phyloP scores from a whole-genome alignment of 768 basidiomycete genomes.

The Suillus sp. region DNA sequence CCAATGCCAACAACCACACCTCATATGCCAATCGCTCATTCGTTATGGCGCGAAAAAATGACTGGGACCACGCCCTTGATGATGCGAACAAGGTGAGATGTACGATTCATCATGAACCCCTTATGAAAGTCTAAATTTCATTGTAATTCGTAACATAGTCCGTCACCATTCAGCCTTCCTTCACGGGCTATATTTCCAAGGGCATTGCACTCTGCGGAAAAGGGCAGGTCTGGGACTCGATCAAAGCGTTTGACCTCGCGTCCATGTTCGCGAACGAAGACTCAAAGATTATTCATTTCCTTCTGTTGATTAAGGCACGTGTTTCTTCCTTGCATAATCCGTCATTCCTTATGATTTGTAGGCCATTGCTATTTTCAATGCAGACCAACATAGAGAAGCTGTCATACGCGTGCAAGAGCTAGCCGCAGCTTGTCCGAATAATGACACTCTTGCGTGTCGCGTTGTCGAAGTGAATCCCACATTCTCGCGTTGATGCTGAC shows the following conservation, averaged over 20 bases:
- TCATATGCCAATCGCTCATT: neutral
- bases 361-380: neutral
- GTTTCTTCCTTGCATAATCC: neutral
- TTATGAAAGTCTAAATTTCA: neutral
- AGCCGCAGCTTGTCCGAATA: neutral
- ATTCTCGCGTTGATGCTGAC: neutral
- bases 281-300: neutral
- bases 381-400: neutral
- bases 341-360: neutral
- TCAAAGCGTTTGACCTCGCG: neutral
- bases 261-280: neutral
- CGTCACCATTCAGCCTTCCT: neutral
- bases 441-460: neutral
- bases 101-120: neutral
- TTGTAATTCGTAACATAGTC: neutral
- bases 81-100: neutral
- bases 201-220: neutral
- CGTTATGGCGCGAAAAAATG: neutral
- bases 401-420: neutral
- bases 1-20: neutral
- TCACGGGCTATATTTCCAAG: neutral
- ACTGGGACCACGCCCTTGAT: neutral
- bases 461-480: neutral
- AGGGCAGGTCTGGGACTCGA: neutral
- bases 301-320: neutral